Percentiles rank a stretch among this genome's conserved stretches.
phyloP scores from a whole-genome alignment of 768 basidiomycete species.

The Tricholoma terreum region DNA sequence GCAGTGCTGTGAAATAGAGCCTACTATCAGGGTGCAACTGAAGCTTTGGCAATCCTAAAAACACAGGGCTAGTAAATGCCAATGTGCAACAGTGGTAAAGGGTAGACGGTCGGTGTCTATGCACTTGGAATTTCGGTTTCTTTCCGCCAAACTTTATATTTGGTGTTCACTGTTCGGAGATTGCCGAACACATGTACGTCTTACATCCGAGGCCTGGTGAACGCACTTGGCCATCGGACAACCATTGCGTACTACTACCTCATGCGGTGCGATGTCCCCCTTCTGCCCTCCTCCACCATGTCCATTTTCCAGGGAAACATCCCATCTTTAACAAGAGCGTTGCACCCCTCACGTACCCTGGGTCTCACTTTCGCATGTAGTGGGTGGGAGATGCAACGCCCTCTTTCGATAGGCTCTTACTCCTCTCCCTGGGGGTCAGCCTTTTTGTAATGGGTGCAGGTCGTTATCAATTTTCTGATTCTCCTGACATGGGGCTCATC shows the following conservation, averaged over 20 bases:
- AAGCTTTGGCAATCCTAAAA: no score
- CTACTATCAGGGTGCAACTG: no score
- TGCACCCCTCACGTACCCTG: background rate
- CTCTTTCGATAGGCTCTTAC: background rate
- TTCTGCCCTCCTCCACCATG: background rate
- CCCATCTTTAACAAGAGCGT: background rate
- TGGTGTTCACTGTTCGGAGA: conserved; percentile 12
- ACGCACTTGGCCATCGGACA: conserved; percentile 1
- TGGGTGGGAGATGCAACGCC: background rate
- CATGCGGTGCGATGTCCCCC: background rate
- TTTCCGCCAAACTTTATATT: background rate
- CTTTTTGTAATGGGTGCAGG: background rate
- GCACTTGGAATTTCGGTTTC: background rate
- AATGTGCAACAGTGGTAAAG: no score
- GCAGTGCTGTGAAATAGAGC: no score
- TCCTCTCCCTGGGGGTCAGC: background rate
- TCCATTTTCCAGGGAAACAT: background rate
- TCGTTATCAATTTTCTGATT: background rate
- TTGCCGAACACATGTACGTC: conserved; percentile 18
- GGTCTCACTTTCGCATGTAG: background rate
- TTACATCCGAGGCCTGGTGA: conserved; percentile 15
- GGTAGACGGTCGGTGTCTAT: no score
- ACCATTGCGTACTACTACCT: background rate
- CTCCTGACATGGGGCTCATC: background rate
- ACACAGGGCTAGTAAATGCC: no score